phyloP scores from a whole-genome alignment of 2,329 filamentous ascomycete genomes.

The Stemphylium beticola region DNA sequence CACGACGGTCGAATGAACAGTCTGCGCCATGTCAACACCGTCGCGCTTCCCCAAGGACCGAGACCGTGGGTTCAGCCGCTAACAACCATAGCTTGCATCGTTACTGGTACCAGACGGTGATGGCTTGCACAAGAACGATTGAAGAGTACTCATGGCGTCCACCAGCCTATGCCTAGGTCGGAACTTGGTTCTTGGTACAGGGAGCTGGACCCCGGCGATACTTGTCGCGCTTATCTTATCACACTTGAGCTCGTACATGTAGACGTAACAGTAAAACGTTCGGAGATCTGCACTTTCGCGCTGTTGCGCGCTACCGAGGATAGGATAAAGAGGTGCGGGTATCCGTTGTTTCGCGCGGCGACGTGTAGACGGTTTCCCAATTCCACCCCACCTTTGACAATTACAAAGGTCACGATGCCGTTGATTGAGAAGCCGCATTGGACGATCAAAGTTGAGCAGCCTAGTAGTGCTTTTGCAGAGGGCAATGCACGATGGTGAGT shows the following conservation, averaged over 20 bases:
- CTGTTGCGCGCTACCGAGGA: background rate
- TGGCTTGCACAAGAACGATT: background rate
- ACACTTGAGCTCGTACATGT: background rate
- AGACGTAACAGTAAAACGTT: constrained; percentile 1
- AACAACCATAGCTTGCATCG: background rate
- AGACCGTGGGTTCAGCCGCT: constrained; percentile 1
- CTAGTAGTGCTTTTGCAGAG: constrained; percentile 55
- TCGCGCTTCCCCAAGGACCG: constrained; percentile 2
- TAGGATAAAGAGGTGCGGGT: constrained; percentile 11
- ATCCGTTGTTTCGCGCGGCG: constrained; percentile 1
- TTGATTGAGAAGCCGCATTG: constrained; percentile 47
- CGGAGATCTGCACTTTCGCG: constrained; percentile 6
- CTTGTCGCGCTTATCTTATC: constrained; percentile 7
- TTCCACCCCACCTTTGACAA: background rate
- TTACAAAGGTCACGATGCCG: constrained; percentile 28
- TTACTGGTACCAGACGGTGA: constrained; percentile 1
- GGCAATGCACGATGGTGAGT: constrained; percentile 46
- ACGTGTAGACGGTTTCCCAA: background rate
- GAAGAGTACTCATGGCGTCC: background rate
- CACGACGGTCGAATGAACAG: constrained; percentile 8
- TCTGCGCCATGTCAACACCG: background rate
- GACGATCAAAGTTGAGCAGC: constrained; percentile 52
- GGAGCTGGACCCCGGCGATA: background rate
- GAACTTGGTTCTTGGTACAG: no score
- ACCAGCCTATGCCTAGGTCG: no score